phyloP scores from a whole-genome alignment of 305 asterid species.

The Fraxinus greggii region DNA sequence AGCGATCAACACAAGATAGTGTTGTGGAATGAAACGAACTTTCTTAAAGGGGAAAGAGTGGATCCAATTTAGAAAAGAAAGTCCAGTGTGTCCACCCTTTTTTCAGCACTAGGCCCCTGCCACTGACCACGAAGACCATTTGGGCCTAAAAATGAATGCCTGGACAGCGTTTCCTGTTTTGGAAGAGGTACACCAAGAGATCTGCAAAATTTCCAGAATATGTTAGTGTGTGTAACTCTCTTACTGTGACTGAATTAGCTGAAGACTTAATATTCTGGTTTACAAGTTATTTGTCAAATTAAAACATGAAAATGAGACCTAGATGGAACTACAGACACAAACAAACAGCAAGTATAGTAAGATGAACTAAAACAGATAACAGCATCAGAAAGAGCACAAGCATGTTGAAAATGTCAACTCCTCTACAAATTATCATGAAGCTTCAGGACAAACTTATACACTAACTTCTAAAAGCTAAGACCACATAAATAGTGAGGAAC shows the following conservation, averaged over 20 bases:
- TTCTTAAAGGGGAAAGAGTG: not conserved
- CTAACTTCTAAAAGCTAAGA: not conserved
- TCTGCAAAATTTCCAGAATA: slow-evolving; percentile 47
- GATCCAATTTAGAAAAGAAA: slow-evolving; percentile 13
- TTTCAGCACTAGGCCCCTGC: slow-evolving; percentile 64
- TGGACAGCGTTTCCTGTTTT: slow-evolving; percentile 87
- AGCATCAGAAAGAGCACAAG: not conserved
- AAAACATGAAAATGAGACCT: slow-evolving; percentile 17
- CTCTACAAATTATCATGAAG: slow-evolving; percentile 10
- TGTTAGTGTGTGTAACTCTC: slow-evolving; percentile 16
- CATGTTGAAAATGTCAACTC: slow-evolving; percentile 7
- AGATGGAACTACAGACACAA: slow-evolving; percentile 15
- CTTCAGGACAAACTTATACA: not conserved
- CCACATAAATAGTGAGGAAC: slow-evolving; percentile 8
- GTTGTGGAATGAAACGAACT: not conserved
- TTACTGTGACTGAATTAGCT: slow-evolving; percentile 7
- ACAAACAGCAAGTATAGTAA: slow-evolving; percentile 4
- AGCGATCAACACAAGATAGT: slow-evolving; percentile 9
- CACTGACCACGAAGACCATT: slow-evolving; percentile 81
- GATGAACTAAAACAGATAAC: slow-evolving; percentile 24
- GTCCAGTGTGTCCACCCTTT: slow-evolving; percentile 48
- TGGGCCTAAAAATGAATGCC: slow-evolving; percentile 89
- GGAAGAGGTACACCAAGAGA: slow-evolving; percentile 78
- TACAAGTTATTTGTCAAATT: not conserved
- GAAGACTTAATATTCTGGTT: slow-evolving; percentile 16